Evolutionary conservation across 495 filamentous ascomycete species (phyloP), one percentile per base, ranked within the genome.

Genomic region (Daldinia vernicosa): DNA sequence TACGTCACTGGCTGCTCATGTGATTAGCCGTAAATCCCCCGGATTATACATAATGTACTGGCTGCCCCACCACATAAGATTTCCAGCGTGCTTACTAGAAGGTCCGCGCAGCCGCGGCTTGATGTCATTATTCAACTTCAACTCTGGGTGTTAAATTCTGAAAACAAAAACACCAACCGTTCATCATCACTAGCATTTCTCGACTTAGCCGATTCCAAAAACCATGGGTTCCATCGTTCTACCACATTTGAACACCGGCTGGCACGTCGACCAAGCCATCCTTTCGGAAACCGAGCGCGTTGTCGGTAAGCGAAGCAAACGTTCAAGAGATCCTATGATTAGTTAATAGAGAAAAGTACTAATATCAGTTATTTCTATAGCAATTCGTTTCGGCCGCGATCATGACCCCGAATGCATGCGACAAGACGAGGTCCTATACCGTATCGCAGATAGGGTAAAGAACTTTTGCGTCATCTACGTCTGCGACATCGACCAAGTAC

Each of bases 201-300:
- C 2, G 15, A 28, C 19, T 14, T 37, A 24, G 37, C 35, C 14
- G n/a, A n/a, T n/a, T n/a, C n/a, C n/a, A n/a, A n/a, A 19, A 53
- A 60, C 12, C 11, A 73, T 73, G 70, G 70, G 70, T 17, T 97
- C 93, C 60, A 92, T 98, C 60, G 92, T 98, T 14, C 87, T 99
- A 14, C 95, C 95, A 19, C 95, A 99, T 81, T 87, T 99, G 35
- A 86, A 88, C 62, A 96, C 92, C 12, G 95, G 93, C 70, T 98
- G 95, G 95, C 94, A 97, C 74, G 93, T 97, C 65, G 94, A 97
- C 82, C 94, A 97, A 82, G 92, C 92, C 53, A 97, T 96, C 74
- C 88, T 95, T 70, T 90, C 89, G 14, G 95, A 99, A 80, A 94
- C 97, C 71, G 95, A 98, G 71, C 90, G 95, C 33, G 88, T 99